Conservation (phyloP, 1,284 basidiomycete species). For the Anthracocystis setariae region DNA sequence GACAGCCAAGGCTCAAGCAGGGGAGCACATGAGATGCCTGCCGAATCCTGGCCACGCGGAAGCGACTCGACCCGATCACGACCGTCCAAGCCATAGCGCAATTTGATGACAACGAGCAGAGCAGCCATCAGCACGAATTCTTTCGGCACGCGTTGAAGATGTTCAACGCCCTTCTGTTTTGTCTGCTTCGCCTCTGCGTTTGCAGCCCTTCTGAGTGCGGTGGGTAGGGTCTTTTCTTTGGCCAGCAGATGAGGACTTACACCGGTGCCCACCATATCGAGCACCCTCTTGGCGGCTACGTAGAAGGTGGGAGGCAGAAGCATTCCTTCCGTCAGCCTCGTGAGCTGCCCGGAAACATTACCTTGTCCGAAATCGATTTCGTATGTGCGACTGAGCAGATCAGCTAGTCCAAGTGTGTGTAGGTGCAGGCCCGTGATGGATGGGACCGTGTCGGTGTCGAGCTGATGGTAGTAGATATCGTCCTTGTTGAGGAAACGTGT, state of each 20-base stretch:
- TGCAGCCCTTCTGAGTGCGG: background rate
- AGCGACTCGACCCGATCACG: constrained; percentile 27
- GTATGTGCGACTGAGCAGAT: constrained; percentile 72
- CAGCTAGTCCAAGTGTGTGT: constrained; percentile 75
- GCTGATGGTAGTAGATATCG: constrained; percentile 36
- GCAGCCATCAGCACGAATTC: constrained; percentile 78
- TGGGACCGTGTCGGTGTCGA: constrained; percentile 74
- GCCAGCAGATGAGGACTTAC: constrained; percentile 72
- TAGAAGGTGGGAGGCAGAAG: constrained; percentile 76
- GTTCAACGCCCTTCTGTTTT: constrained; percentile 21
- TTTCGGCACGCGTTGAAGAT: constrained; percentile 74
- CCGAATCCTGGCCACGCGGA: constrained; percentile 7
- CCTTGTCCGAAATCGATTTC: constrained; percentile 79
- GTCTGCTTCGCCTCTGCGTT: constrained; percentile 1
- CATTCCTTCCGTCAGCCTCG: constrained; percentile 78
- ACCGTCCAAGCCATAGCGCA: constrained; percentile 64
- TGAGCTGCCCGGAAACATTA: constrained; percentile 82
- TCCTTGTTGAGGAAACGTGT: constrained; percentile 73
- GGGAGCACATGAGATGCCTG: constrained; percentile 32
- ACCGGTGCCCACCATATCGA: constrained; percentile 30
- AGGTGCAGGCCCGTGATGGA: constrained; percentile 73
- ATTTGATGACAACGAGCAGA: constrained; percentile 55
- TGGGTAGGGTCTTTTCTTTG: constrained; percentile 35
- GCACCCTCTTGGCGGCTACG: constrained; percentile 39
- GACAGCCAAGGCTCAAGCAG: constrained; percentile 30